Conservation (phyloP, 2,329 filamentous ascomycete species). For the Sarocladium strictum region DNA sequence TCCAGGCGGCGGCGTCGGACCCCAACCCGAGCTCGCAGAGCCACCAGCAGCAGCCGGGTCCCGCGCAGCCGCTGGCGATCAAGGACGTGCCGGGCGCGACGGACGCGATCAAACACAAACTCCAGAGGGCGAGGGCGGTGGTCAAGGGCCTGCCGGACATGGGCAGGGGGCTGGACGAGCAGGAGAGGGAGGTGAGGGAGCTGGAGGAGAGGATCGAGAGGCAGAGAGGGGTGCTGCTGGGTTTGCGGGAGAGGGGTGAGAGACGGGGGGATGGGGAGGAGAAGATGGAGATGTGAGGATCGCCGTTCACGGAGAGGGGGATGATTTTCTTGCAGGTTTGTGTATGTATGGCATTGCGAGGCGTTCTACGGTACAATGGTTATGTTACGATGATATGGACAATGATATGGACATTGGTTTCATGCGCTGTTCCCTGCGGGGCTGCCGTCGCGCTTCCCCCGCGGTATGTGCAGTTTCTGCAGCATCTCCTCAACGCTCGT, state of each 20-base stretch:
- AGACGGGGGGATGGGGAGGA: constrained; percentile 16
- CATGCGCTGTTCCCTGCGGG: background rate
- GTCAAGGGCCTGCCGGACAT: constrained; percentile 65
- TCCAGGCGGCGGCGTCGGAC: constrained; percentile 35
- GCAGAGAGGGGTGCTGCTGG: constrained; percentile 54
- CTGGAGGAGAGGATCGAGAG: constrained; percentile 57
- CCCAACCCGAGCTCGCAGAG: constrained; percentile 25
- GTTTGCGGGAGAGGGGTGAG: constrained; percentile 36
- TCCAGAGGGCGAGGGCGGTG: constrained; percentile 68
- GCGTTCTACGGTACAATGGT: background rate
- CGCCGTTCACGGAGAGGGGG: too few relatives aligned
- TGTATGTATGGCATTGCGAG: background rate
- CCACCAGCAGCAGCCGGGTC: constrained; percentile 23
- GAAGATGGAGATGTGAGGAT: constrained; percentile 37
- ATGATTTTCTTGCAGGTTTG: too few relatives aligned
- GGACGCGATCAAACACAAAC: constrained; percentile 73
- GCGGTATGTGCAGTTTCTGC: constrained; percentile 38
- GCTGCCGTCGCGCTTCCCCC: constrained; percentile 10
- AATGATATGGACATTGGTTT: background rate
- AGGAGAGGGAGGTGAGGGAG: constrained; percentile 62
- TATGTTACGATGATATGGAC: too few relatives aligned
- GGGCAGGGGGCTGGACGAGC: constrained; percentile 58
- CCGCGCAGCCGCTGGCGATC: constrained; percentile 36
- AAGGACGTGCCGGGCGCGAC: constrained; percentile 79
- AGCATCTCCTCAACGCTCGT: constrained; percentile 61